phyloP scores from a whole-genome alignment of 2,329 filamentous ascomycete species.

The Ceratocystis diversiconidia region DNA sequence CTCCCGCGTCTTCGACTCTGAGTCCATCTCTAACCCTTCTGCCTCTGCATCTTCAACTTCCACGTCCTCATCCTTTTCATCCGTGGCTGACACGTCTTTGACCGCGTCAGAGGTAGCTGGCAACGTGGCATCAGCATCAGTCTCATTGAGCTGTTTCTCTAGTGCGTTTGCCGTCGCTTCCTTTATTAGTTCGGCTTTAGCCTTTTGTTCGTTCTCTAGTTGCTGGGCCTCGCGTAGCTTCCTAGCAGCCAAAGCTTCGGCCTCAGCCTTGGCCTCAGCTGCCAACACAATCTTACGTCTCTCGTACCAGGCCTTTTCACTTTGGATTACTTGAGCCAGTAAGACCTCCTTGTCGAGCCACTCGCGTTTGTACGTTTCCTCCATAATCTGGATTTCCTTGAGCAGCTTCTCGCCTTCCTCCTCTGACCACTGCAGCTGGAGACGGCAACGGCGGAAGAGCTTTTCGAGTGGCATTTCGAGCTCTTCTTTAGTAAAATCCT shows the following conservation, averaged over 20 bases:
- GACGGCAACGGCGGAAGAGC: conserved; percentile 53
- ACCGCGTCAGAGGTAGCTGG: background rate
- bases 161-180: background rate
- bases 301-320: conserved; percentile 51
- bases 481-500: conserved; percentile 53
- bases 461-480: conserved; percentile 43
- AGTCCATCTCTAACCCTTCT: background rate
- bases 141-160: background rate
- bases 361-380: conserved; percentile 52
- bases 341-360: conserved; percentile 71
- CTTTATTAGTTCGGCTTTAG: too few species aligned
- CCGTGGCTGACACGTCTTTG: background rate
- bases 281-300: conserved; percentile 38
- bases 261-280: conserved; percentile 24
- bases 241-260: conserved; percentile 20
- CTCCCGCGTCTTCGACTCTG: too few species aligned
- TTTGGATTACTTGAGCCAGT: conserved; percentile 55
- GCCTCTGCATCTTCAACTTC: background rate
- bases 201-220: conserved; percentile 3
- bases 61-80: background rate
- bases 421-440: conserved; percentile 59
- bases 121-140: background rate
- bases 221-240: conserved; percentile 10
- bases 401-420: conserved; percentile 50
- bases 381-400: conserved; percentile 50